These are phyloP conservation scores for Apophysomyces variabilis DNA, from an alignment of 371 early-diverging fungal species.

Conservation along the genomic window DNA sequence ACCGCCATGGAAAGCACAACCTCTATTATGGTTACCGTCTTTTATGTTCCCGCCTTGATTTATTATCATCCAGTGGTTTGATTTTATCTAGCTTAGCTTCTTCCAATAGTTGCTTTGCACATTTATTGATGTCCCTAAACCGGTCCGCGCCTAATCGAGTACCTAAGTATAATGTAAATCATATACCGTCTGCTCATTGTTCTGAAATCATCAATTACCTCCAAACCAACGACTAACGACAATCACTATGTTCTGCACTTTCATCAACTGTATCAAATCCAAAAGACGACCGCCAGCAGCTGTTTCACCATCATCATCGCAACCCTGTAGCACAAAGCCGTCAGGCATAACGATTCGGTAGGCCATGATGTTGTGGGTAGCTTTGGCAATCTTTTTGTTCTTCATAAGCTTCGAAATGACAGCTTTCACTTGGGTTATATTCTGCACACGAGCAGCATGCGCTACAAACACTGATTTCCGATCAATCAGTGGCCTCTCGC, in stretches of 20 bases:
- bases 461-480: slow-evolving; percentile 81
- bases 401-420: slow-evolving; percentile 57
- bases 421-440: slow-evolving; percentile 47
- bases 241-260: slow-evolving; percentile 65
- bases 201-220: slow-evolving; percentile 44
- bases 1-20: too few relatives aligned
- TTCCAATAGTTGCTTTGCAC: slow-evolving; percentile 64
- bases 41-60: not conserved
- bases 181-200: slow-evolving; percentile 7
- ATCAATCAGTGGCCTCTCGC: slow-evolving; percentile 54
- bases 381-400: slow-evolving; percentile 67
- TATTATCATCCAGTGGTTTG: not conserved
- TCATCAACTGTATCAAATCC: slow-evolving; percentile 66
- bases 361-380: slow-evolving; percentile 82
- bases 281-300: slow-evolving; percentile 67
- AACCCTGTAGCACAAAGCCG: slow-evolving; percentile 53
- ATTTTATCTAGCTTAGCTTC: slow-evolving; percentile 33
- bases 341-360: slow-evolving; percentile 65
- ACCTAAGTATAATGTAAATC: slow-evolving; percentile 59
- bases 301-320: slow-evolving; percentile 71
- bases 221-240: slow-evolving; percentile 85
- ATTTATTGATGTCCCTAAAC: slow-evolving; percentile 81
- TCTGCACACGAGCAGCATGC: slow-evolving; percentile 61
- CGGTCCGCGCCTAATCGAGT: slow-evolving; percentile 69
- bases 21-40: not conserved